Base-by-base conservation (phyloP, 106 monocot genomes). In the Phalaenopsis equestris region DNA sequence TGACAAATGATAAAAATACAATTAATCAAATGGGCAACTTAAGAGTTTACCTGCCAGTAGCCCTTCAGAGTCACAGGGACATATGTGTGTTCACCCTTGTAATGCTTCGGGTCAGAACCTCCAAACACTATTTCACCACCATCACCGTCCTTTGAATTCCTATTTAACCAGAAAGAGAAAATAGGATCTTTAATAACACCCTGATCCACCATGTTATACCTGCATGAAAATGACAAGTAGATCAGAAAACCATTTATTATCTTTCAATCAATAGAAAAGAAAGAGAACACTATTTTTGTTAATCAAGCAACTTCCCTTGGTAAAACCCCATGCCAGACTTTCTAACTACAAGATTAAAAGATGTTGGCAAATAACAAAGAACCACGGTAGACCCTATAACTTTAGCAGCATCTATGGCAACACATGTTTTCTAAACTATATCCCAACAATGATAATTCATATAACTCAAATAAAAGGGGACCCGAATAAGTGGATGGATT, bases 61-160 rank as follows among this genome's bases (percentile, higher is more conserved):
- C 96, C 96, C 79, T 96, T 96, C 74, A 81, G 88, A 17, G 96
- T 92, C 67, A 96, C 93, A 72, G 96, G 96, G 2, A 96, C 96
- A 77, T 96, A 96, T 15, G 87, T 90, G 56, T 96, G 96, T 42
- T 96, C 46, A 55, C 93, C 96, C 79, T 88, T 90, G 72, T 87
- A 90, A 78, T 96, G 96, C 52, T 86, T 87, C 30, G 96, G 88
- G 49, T 96, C 96, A 75, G 87, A 75, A 3, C 96, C 96, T 74
- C 96, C 96, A 89, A 96, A 96, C n/a, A 96, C 91, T 83, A 96
- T 73, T 82, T 96, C 96, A 83, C 96, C 96, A 65, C 96, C 96
- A 45, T 92, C 90, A 1, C 65, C 84, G 47, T 90, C 92, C 55
- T 86, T 88, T 78, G 87, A 67, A 86, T 96, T 84, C 11, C 96